phyloP scores from a whole-genome alignment of 192 early-diverging fungal genomes.

The Linnemannia schmuckeri region DNA sequence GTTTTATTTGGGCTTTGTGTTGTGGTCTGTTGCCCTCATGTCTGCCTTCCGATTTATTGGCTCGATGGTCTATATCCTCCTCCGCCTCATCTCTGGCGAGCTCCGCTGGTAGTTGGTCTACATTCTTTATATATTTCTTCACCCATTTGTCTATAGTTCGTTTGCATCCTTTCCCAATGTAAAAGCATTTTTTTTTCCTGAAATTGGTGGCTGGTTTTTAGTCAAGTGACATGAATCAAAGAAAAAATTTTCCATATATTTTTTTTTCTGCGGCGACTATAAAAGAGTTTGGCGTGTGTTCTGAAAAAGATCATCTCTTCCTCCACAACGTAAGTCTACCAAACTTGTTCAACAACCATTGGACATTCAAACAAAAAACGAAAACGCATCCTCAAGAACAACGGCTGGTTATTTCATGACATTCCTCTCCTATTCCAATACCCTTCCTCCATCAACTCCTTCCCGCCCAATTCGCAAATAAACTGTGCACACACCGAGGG shows the following conservation, averaged over 20 bases:
- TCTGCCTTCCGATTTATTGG: slow-evolving; percentile 82
- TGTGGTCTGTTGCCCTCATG: slow-evolving; percentile 86
- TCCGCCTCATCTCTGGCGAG: slow-evolving; percentile 59
- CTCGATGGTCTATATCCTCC: slow-evolving; percentile 74
- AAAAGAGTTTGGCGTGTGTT: neutral
- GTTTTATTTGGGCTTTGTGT: slow-evolving; percentile 84
- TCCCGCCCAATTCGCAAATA: slow-evolving; percentile 28
- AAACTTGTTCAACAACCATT: neutral
- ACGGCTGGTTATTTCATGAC: neutral
- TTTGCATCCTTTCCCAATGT: neutral
- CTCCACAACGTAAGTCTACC: slow-evolving; percentile 4
- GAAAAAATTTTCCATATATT: neutral
- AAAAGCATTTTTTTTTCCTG: neutral
- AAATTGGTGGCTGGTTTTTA: neutral
- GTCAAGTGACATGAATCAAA: neutral
- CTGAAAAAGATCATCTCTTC: neutral
- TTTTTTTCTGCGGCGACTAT: neutral
- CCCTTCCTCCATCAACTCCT: neutral
- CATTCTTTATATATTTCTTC: neutral
- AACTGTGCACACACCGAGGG: slow-evolving; percentile 59
- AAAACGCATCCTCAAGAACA: neutral
- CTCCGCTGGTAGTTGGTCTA: slow-evolving; percentile 30
- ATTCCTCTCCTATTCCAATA: neutral
- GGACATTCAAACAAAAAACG: neutral
- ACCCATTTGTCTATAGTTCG: neutral